These are phyloP conservation scores for Solanum tarijense DNA, from an alignment of 257 asterid species.

Conservation along the genomic window DNA sequence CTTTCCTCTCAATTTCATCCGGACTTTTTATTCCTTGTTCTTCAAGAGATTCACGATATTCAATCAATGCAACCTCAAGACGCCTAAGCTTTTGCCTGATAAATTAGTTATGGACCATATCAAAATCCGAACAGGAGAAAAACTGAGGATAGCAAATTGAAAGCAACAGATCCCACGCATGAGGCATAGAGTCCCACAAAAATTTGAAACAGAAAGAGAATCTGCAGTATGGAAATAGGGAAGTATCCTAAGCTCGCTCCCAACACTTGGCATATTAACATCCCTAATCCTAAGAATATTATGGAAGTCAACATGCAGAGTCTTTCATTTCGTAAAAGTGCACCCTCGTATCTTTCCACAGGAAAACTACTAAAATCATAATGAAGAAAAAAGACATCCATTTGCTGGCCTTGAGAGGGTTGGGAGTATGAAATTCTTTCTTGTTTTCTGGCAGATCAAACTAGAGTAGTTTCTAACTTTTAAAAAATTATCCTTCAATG, in stretches of 20 bases:
- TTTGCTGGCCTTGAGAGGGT: not conserved
- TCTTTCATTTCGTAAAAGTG: not conserved
- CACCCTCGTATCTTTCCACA: not conserved
- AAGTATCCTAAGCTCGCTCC: not conserved
- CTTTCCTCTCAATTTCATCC: conserved; percentile 76
- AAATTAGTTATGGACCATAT: conserved; percentile 9
- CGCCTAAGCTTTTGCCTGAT: conserved; percentile 80
- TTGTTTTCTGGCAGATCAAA: not conserved
- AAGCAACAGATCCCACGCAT: not conserved
- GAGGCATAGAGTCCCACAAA: not conserved
- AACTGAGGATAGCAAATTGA: not conserved
- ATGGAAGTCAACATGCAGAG: not conserved
- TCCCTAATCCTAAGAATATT: not conserved
- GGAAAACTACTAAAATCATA: not conserved
- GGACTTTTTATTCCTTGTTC: conserved; percentile 50
- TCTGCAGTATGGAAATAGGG: not conserved
- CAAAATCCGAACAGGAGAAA: not conserved
- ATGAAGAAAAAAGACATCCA: not conserved
- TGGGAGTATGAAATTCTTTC: not conserved
- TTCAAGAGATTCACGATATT: conserved; percentile 88
- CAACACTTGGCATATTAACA: not conserved
- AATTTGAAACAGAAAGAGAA: not conserved
- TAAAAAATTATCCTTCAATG: not conserved
- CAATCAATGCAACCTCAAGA: conserved; percentile 80
- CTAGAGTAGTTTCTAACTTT: not conserved